Evolutionary conservation across 2,329 filamentous ascomycete species (phyloP).

Genomic region (Xylariaceae sp.): DNA sequence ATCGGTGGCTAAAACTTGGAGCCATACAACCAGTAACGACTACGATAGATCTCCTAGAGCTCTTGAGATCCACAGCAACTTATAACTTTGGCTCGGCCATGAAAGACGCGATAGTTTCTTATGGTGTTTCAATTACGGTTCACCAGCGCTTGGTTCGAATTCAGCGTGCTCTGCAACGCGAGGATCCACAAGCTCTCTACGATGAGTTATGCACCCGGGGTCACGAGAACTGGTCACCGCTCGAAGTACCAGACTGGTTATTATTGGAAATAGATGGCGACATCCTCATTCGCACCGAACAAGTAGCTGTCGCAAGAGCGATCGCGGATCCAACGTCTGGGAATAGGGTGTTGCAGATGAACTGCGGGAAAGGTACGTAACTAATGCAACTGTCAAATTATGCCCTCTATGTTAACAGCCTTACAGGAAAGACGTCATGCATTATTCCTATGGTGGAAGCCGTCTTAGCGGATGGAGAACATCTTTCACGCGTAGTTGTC

Average conservation of each 20-base stretch:
- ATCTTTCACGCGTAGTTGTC: slow-evolving; percentile 61
- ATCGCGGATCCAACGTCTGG: slow-evolving; percentile 62
- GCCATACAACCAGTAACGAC: slow-evolving; percentile 55
- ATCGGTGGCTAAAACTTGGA: slow-evolving; percentile 50
- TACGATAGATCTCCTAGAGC: slow-evolving; percentile 51
- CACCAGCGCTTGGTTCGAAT: slow-evolving; percentile 56
- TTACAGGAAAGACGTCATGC: slow-evolving; percentile 62
- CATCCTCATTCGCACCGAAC: slow-evolving; percentile 66
- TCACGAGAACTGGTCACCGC: slow-evolving; percentile 64
- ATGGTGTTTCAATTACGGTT: slow-evolving; percentile 52
- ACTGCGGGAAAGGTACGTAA: slow-evolving; percentile 64
- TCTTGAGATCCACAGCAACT: slow-evolving; percentile 48
- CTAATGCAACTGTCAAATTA: background rate
- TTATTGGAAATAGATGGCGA: slow-evolving; percentile 72
- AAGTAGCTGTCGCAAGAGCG: slow-evolving; percentile 66
- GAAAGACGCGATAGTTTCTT: slow-evolving; percentile 50
- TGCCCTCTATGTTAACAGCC: slow-evolving; percentile 12
- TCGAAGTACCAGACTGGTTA: slow-evolving; percentile 65
- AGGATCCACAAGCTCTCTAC: slow-evolving; percentile 38
- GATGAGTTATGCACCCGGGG: slow-evolving; percentile 58
- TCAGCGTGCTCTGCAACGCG: slow-evolving; percentile 35
- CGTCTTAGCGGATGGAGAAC: slow-evolving; percentile 51
- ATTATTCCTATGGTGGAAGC: slow-evolving; percentile 62
- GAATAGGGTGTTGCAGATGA: slow-evolving; percentile 71
- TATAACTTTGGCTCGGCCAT: slow-evolving; percentile 43